Evolutionary conservation across 1,284 basidiomycete species (phyloP).

Genomic region (Megacollybia platyphylla): DNA sequence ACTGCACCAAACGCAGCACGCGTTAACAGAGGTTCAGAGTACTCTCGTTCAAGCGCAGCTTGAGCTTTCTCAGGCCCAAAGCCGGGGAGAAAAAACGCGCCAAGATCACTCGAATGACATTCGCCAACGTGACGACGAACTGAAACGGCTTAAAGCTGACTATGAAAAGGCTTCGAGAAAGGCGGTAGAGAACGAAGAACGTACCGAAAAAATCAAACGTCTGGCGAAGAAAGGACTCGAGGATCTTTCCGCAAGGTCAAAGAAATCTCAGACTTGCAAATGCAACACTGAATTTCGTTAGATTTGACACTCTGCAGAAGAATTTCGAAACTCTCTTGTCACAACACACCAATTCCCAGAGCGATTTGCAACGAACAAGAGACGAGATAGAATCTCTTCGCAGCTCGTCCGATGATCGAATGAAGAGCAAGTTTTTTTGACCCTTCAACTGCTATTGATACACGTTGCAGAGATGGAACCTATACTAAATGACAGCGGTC

Average conservation of each 20-base stretch:
- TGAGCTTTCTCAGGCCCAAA: neutral
- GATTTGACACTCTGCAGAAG: conserved; percentile 12
- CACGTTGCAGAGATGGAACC: conserved; percentile 16
- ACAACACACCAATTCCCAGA: conserved; percentile 12
- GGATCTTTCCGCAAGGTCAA: conserved; percentile 10
- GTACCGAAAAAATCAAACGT: conserved; percentile 6
- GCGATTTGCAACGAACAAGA: conserved; percentile 8
- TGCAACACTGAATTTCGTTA: conserved; percentile 4
- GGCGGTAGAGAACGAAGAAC: conserved; percentile 3
- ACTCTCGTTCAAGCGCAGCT: conserved; percentile 1
- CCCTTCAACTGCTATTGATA: conserved; percentile 1
- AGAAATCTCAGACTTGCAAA: too few relatives aligned
- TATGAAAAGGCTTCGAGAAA: conserved; percentile 2
- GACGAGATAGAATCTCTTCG: conserved; percentile 3
- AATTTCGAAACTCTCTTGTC: conserved; percentile 12
- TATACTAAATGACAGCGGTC: conserved; percentile 16
- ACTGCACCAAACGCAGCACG: neutral
- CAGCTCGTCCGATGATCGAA: too few relatives aligned
- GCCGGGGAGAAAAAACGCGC: conserved; percentile 1
- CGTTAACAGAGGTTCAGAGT: neutral
- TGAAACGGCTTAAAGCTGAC: neutral
- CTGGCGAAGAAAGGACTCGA: conserved; percentile 8
- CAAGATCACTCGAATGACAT: neutral
- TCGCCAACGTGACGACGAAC: conserved; percentile 2
- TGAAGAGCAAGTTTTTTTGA: conserved; percentile 5